phyloP scores from a whole-genome alignment of 2,329 filamentous ascomycete species.

The Aspergillus pseudoterreus region DNA sequence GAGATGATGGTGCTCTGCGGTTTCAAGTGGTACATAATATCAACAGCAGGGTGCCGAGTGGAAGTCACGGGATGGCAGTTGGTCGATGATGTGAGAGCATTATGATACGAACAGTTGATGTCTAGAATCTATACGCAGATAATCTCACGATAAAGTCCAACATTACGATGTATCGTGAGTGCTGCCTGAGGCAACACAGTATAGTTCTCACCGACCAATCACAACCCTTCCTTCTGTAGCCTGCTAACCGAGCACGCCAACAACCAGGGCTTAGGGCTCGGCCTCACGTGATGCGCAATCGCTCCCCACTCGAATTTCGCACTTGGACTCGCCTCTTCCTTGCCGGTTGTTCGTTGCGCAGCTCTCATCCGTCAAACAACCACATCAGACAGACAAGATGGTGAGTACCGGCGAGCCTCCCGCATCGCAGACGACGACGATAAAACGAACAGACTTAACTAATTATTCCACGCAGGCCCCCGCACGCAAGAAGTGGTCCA shows the following conservation, averaged over 20 bases:
- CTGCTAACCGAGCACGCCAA: slow-evolving; percentile 18
- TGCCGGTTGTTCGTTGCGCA: slow-evolving; percentile 19
- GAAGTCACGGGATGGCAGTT: slow-evolving; percentile 14
- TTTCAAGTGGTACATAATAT: slow-evolving; percentile 30
- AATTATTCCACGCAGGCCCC: slow-evolving; percentile 36
- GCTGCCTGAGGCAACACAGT: slow-evolving; percentile 5
- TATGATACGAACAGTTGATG: not conserved
- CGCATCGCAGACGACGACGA: not conserved
- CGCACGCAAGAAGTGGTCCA: slow-evolving; percentile 55
- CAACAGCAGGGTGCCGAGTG: slow-evolving; percentile 16
- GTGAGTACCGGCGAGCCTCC: slow-evolving; percentile 20
- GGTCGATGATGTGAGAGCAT: slow-evolving; percentile 12
- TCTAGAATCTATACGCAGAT: not conserved
- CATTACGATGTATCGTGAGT: not conserved
- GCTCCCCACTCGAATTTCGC: slow-evolving; percentile 39
- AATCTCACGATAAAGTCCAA: not conserved
- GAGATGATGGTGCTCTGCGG: slow-evolving; percentile 15
- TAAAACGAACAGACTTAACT: slow-evolving; percentile 5
- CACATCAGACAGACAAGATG: slow-evolving; percentile 37
- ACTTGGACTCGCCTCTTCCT: slow-evolving; percentile 26
- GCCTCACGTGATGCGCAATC: slow-evolving; percentile 22
- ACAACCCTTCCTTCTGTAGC: not conserved
- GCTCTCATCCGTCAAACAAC: slow-evolving; percentile 32
- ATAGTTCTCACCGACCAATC: slow-evolving; percentile 11
- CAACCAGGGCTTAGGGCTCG: slow-evolving; percentile 33